Evolutionary conservation across 306 rosid genomes (phyloP).

Genomic region (Cercis canadensis): DNA sequence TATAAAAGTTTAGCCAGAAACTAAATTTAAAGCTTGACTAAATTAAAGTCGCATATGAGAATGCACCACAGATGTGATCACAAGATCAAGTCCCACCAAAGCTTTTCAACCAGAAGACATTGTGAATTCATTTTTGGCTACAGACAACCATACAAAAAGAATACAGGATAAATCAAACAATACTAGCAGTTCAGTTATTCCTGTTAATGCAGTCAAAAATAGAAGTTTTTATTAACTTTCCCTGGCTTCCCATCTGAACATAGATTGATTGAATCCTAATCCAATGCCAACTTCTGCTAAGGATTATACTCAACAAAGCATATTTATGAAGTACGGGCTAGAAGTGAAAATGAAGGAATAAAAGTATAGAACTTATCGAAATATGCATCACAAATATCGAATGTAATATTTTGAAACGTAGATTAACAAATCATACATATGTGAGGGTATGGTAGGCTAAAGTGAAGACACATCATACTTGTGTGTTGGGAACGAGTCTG

Average conservation of each 20-base stretch:
- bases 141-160: constrained; percentile 4
- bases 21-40: neutral
- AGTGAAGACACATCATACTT: neutral
- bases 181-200: neutral
- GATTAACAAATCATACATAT: neutral
- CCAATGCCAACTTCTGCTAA: too few species aligned
- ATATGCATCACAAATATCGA: neutral
- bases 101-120: neutral
- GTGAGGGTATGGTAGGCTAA: neutral
- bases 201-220: too few species aligned
- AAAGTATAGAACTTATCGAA: too few species aligned
- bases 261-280: too few species aligned
- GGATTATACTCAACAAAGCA: too few species aligned
- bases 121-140: neutral
- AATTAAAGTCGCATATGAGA: neutral
- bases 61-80: neutral
- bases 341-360: too few species aligned
- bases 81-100: too few species aligned
- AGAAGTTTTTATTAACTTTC: too few species aligned
- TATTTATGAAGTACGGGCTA: too few species aligned
- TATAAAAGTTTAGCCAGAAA: neutral
- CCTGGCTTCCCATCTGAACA: too few species aligned
- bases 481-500: neutral
- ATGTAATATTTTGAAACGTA: neutral
- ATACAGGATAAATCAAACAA: constrained; percentile 18